phyloP scores from a whole-genome alignment of 306 rosid species.

The Parietaria judaica region DNA sequence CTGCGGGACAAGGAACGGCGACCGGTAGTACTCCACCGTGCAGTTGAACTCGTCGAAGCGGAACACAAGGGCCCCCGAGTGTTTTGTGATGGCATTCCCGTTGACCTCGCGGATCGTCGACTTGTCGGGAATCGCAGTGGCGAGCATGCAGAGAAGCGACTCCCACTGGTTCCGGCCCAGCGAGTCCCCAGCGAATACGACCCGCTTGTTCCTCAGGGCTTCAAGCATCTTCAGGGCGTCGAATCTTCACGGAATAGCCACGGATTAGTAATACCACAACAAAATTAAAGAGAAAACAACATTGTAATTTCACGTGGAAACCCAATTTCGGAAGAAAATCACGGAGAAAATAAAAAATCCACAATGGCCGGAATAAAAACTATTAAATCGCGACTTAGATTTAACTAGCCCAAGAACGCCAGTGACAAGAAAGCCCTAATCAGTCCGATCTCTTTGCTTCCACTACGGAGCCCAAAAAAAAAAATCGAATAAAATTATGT shows the following conservation, averaged over 20 bases:
- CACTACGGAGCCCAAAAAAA: too few relatives aligned
- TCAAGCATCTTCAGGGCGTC: slow-evolving; percentile 69
- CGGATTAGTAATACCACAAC: too few relatives aligned
- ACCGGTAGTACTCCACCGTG: slow-evolving; percentile 77
- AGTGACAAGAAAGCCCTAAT: too few relatives aligned
- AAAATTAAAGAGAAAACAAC: too few relatives aligned
- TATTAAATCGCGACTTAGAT: too few relatives aligned
- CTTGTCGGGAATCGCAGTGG: slow-evolving; percentile 51
- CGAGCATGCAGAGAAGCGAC: slow-evolving; percentile 83
- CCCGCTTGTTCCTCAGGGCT: slow-evolving; percentile 47
- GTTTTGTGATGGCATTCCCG: slow-evolving; percentile 72
- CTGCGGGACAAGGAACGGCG: slow-evolving; percentile 72
- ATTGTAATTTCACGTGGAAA: too few relatives aligned
- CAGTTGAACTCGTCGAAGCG: slow-evolving; percentile 76
- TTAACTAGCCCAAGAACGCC: too few relatives aligned
- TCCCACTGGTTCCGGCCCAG: slow-evolving; percentile 96
- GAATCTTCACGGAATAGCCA: slow-evolving; percentile 32
- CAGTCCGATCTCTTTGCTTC: too few relatives aligned
- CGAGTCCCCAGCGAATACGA: slow-evolving; percentile 88
- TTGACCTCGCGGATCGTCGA: slow-evolving; percentile 56
- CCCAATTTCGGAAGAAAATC: too few relatives aligned
- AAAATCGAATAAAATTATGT: too few relatives aligned
- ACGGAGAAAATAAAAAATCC: too few relatives aligned
- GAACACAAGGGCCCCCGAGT: slow-evolving; percentile 66
- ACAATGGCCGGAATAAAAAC: too few relatives aligned